Base-by-base conservation (phyloP, 2,329 filamentous ascomycete genomes). In the Xylariaceae sp. region DNA sequence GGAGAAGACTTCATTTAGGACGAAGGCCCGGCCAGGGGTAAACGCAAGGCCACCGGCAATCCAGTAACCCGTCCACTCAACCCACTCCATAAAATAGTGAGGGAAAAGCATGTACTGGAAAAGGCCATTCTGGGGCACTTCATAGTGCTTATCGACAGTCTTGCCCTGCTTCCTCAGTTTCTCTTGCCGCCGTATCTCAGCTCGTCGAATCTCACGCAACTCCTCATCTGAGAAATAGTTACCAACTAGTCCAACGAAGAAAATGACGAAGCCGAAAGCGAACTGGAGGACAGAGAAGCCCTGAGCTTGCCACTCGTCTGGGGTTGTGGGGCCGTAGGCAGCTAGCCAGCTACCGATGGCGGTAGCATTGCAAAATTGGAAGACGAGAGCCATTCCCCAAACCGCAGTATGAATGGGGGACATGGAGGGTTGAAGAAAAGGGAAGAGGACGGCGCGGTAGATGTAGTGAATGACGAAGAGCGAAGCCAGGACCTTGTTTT, bases 81-180 rank as follows among this genome's bases (percentile, higher is more conserved):
- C 71, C 94, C 94, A 99, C 75, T 99, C 94, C 68, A 87, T 89
- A n/a, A 96, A 79, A 72, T 97, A 99, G 71, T 99, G 94, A 61
- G 94, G 92, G 72, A 88, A 96, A 54, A 97, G 80, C 68, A 96
- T 83, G 65, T 86, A 87, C 61, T 81, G 79, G 74, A 97, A 99
- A 43, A 96, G 74, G 0, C 92, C 92, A 44, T 87, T 87, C 67
- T 90, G 78, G 0, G 94, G 94, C 46, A 99, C 83, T 75, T 89
- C 85, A 71, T 97, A 97, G 57, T 95, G 83, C 75, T 94, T 96
- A 39, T 89, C 82, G 57, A 89, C 85, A 54, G 79, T 74, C 37
- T 73, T 71, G 8, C 64, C 64, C 65, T 72, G 53, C 58, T 66
- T 71, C 60, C 21, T 75, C 60, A 74, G 53, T 50, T 67, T 74